Evolutionary conservation across 352 stramenopile species (phyloP), one percentile per base, ranked within the genome.

Genomic region (Globisporangium paroecandrum): DNA sequence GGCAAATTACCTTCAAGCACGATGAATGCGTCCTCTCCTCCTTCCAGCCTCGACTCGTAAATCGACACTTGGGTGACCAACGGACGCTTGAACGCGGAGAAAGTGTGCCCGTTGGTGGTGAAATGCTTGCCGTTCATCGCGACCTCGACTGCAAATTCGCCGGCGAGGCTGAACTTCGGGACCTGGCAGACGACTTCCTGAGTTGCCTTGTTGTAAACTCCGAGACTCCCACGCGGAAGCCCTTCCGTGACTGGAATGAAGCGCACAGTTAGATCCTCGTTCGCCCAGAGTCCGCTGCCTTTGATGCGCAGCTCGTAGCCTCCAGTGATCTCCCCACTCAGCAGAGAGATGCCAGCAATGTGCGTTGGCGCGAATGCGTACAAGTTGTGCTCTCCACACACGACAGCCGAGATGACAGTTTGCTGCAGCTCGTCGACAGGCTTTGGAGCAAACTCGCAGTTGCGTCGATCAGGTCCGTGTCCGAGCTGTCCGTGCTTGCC

Each of bases 41-140:
- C 75, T 1, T 2, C 24, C 0, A 86, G 66, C 3, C 70, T 70
- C 34, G 74, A 65, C 38, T 89, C 85, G 24, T 69, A 75, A 13
- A 77, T 64, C 6, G 82, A 90, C 3, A 90, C 72, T 9, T 54
- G 41, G 20, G 72, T 69, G 29, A 87, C 57, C 25, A 70, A 53
- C 13, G 81, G 79, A 8, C 75, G 75, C 27, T 81, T 81, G 61
- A 85, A 90, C 4, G 78, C 79, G 2, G 81, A 82, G 51, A 93
- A 91, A 25, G 81, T 49, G 24, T 77, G 68, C 6, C 82, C 76
- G 47, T 90, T 87, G 0, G 71, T 75, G 0, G 81, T 94, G 59
- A 95, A 96, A 62, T 91, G 75, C 59, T 86, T 89, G 24, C 89
- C 87, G 34, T 95, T 89, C 73, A 91, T 90, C 2, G 89, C 85